Percentiles rank a stretch among this genome's conserved stretches.
phyloP scores from a whole-genome alignment of 495 filamentous ascomycete genomes.

The Terfezia boudieri region DNA sequence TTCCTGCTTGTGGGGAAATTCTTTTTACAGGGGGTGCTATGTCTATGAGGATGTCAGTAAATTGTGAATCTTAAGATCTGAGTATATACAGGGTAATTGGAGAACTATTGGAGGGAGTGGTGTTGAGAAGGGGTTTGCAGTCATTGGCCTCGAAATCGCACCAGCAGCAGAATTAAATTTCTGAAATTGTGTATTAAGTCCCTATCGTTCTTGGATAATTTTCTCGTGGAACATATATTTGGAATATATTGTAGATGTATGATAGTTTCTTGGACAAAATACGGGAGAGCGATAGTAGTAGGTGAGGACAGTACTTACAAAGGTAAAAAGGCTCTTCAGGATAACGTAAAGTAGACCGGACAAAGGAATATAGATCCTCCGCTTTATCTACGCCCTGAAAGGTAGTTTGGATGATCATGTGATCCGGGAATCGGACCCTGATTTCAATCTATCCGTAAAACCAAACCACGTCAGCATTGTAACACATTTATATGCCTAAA shows the following conservation, averaged over 20 bases:
- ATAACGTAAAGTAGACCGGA: constrained; percentile 14
- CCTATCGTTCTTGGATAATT: neutral
- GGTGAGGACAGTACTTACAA: constrained; percentile 19
- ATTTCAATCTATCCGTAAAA: constrained; percentile 31
- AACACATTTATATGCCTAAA: neutral
- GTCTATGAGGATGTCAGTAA: constrained; percentile 1
- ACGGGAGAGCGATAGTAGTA: too few species aligned
- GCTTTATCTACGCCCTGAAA: constrained; percentile 41
- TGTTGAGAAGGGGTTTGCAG: too few species aligned
- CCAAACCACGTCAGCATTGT: neutral
- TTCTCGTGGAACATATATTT: too few species aligned
- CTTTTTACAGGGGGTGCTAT: constrained; percentile 14
- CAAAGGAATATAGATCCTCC: constrained; percentile 15
- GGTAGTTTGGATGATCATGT: constrained; percentile 35
- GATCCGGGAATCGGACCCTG: constrained; percentile 69
- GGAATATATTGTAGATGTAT: too few species aligned
- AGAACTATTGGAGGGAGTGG: too few species aligned
- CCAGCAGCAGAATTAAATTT: too few species aligned
- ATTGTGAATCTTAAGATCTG: too few species aligned
- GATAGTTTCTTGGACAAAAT: too few species aligned
- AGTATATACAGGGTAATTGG: too few species aligned
- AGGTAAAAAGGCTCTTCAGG: constrained; percentile 30
- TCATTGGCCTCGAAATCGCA: too few species aligned
- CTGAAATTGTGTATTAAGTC: constrained; percentile 2
- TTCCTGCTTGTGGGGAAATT: constrained; percentile 28